A percentile compares a stretch with the other conserved stretches of the same genome.
These are phyloP conservation scores for Fusarium domesticum DNA, from an alignment of 2,329 filamentous ascomycete genomes.

Conservation along the genomic window DNA sequence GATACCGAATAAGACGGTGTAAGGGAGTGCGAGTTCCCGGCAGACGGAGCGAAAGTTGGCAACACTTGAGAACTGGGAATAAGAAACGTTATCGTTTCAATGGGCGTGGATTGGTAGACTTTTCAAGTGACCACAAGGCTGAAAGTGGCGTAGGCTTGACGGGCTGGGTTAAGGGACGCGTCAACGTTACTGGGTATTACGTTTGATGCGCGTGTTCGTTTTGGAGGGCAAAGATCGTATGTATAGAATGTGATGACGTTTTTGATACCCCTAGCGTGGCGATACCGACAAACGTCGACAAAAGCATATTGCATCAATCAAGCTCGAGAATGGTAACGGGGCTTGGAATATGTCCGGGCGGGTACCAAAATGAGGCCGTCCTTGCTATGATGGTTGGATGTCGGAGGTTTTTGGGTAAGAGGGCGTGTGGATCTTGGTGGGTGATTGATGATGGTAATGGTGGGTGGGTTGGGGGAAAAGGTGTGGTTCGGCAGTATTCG, in stretches of 20 bases:
- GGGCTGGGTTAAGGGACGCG: too few species aligned
- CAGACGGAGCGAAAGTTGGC: neutral
- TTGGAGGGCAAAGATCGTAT: too few species aligned
- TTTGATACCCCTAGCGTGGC: too few species aligned
- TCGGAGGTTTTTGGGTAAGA: neutral
- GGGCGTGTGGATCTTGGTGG: neutral
- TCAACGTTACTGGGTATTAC: too few species aligned
- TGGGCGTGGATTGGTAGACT: too few species aligned
- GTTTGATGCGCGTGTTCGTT: too few species aligned
- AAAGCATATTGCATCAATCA: neutral
- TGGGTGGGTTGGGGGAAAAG: constrained; percentile 4
- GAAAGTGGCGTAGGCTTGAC: too few species aligned
- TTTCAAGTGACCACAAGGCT: too few species aligned
- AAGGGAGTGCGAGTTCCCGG: neutral
- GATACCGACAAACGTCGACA: too few species aligned
- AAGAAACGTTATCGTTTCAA: too few species aligned
- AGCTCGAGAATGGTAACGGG: neutral
- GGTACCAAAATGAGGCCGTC: neutral
- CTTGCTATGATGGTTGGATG: neutral
- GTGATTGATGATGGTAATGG: constrained; percentile 8
- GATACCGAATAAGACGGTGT: neutral
- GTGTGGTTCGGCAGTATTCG: constrained; percentile 20
- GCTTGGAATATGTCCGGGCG: neutral
- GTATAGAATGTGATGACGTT: too few species aligned
- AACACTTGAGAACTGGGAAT: too few species aligned